Base-by-base conservation (phyloP, 2,329 filamentous ascomycete species). In the Aspergillus proliferans region DNA sequence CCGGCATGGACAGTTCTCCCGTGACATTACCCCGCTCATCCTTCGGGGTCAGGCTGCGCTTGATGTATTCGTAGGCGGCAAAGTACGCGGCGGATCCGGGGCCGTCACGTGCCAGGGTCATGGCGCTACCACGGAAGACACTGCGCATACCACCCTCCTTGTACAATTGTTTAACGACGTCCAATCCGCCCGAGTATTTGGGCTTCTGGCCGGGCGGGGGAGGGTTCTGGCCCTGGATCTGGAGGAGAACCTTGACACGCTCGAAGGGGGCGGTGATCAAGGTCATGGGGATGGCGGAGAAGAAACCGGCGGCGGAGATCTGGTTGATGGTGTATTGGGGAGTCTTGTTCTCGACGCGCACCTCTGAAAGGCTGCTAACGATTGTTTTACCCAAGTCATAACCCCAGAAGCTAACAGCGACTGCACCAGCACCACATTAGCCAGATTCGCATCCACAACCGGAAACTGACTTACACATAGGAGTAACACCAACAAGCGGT, bases 181-280 rank as follows among this genome's bases (percentile, higher is more conserved):
- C 93, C 46, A 87, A 55, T 51, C 87, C 90, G 64, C 91, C 91
- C 41, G 78, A 81, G 78, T 97, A 97, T 65, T 88, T 89, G 14
- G 90, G 91, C 72, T 95, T 94, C 75, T 96, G 87, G 64, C 91
- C 92, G 0, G 91, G 88, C 0, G 84, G 83, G 38, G 93, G 84
- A 47, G 79, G 75, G 73, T 91, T 90, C 72, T 96, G 90, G 64
- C 90, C 91, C 74, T 97, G 93, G 58, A 97, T 94, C 71, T 98
- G 93, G 1, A 98, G 85, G 55, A 98, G 90, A 48, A 98, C 92
- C 75, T 98, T 98, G 61, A 98, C 90, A 64, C 93, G 92, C 79
- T 98, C 93, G 69, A 98, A 97, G 52, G 93, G 93, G 4, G 93
- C 93, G n/a, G 93, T 97, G 75, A 98, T 96, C 71, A 88, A 74